phyloP scores from a whole-genome alignment of 805 yeast genomes.

The Candida taoyuanica region DNA sequence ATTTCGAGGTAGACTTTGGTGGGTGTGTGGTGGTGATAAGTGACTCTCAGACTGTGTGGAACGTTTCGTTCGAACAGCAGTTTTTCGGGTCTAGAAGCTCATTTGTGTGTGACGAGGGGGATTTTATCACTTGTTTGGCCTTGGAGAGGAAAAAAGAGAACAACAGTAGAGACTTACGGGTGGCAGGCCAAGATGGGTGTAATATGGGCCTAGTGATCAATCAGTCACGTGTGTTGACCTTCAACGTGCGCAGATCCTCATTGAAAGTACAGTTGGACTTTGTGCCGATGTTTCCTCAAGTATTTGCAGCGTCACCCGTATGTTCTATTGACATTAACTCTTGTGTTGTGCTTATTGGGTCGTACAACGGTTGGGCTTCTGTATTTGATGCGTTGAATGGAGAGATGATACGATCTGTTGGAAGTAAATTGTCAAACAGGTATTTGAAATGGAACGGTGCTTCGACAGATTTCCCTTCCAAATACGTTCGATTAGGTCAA shows the following conservation, averaged over 20 bases:
- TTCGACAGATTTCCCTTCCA: constrained; percentile 2
- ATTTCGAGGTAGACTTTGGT: constrained; percentile 25
- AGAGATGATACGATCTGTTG: constrained; percentile 13
- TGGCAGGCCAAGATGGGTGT: constrained; percentile 28
- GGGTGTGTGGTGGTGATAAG: constrained; percentile 17
- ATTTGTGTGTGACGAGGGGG: constrained; percentile 1
- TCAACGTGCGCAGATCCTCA: constrained; percentile 14
- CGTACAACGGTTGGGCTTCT: constrained; percentile 24
- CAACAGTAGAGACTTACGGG: constrained; percentile 1
- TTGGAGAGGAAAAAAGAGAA: constrained; percentile 17
- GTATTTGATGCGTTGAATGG: constrained; percentile 23
- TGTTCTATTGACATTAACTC: constrained; percentile 22
- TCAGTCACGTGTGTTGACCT: constrained; percentile 10
- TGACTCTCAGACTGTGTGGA: constrained; percentile 1
- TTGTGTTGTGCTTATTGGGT: constrained; percentile 19
- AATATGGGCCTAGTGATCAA: constrained; percentile 19
- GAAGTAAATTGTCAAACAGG: constrained; percentile 18
- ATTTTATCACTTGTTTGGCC: constrained; percentile 12
- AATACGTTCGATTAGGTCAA: constrained; percentile 11
- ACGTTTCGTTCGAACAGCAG: constrained; percentile 12
- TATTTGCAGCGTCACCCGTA: constrained; percentile 10
- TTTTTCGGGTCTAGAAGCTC: constrained; percentile 13
- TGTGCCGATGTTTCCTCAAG: constrained; percentile 3
- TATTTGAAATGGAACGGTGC: constrained; percentile 1
- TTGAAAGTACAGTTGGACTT: constrained; percentile 2